Conservation (phyloP, 805 yeast genomes). For the Sugiyamaella chiloensis region DNA sequence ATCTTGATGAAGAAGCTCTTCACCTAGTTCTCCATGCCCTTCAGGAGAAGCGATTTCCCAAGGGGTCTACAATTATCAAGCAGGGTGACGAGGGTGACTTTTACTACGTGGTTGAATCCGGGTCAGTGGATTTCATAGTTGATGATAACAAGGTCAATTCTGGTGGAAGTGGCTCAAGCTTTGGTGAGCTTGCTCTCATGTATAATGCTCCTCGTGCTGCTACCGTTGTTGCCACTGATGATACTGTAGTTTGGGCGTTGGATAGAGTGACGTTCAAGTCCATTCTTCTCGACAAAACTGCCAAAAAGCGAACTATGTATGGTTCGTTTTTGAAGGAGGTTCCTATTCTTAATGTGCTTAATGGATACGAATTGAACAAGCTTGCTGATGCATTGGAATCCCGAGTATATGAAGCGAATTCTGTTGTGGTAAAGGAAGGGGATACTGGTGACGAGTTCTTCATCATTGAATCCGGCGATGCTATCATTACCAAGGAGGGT, state of each 20-base stretch:
- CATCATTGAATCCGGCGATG: constrained; percentile 76
- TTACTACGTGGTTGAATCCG: constrained; percentile 82
- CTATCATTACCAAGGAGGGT: constrained; percentile 63
- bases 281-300: constrained; percentile 85
- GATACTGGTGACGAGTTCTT: constrained; percentile 77
- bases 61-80: constrained; percentile 64
- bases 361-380: constrained; percentile 80
- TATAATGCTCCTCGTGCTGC: constrained; percentile 98
- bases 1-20: constrained; percentile 73
- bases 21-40: constrained; percentile 80
- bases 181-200: constrained; percentile 97
- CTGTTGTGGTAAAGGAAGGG: constrained; percentile 78
- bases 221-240: constrained; percentile 72
- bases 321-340: constrained; percentile 86
- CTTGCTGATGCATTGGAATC: constrained; percentile 93
- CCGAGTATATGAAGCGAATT: constrained; percentile 65
- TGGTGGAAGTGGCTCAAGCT: constrained; percentile 82
- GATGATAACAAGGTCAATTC: constrained; percentile 67
- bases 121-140: constrained; percentile 76
- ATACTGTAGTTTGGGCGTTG: constrained; percentile 81
- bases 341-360: constrained; percentile 69
- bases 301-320: constrained; percentile 84
- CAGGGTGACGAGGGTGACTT: constrained; percentile 96
- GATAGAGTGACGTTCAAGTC: constrained; percentile 92
- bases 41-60: constrained; percentile 60